Conservation (phyloP, 2,329 filamentous ascomycete species). For the Mycosphaerella sp. region DNA sequence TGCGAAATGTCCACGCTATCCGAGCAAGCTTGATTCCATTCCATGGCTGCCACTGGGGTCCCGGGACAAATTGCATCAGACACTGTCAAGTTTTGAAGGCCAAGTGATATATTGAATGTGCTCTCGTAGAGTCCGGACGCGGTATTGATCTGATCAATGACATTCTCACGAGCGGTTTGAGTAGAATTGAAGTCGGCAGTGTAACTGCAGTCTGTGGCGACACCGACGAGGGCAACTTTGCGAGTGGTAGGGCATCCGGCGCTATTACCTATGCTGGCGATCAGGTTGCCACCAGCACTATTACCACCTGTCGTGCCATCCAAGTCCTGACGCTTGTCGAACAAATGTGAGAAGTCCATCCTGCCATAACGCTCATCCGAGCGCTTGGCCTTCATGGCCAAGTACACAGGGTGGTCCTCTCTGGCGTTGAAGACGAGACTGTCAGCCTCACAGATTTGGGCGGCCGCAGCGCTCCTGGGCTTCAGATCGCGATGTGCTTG, state of each 20-base stretch:
- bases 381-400: constrained; percentile 45
- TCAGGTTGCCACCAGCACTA: constrained; percentile 72
- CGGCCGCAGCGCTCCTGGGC: constrained; percentile 18
- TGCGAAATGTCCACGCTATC: constrained; percentile 58
- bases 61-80: constrained; percentile 69
- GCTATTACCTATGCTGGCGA: constrained; percentile 70
- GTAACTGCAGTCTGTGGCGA: constrained; percentile 91
- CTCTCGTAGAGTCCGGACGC: constrained; percentile 84
- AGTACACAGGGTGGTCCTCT: constrained; percentile 61
- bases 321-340: constrained; percentile 58
- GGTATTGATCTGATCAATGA: constrained; percentile 77
- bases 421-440: constrained; percentile 72
- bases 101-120: constrained; percentile 91
- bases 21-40: constrained; percentile 78
- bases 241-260: constrained; percentile 83
- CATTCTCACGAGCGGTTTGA: constrained; percentile 61
- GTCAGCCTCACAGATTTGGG: constrained; percentile 61
- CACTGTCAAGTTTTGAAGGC: constrained; percentile 77
- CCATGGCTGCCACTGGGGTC: constrained; percentile 57
- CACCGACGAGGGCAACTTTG: constrained; percentile 83
- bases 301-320: constrained; percentile 68
- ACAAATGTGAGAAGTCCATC: constrained; percentile 59
- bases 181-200: constrained; percentile 63
- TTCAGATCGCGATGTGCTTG: constrained; percentile 57
- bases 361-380: constrained; percentile 53